A percentile compares a stretch with the other conserved stretches of the same genome.
These are phyloP conservation scores for Actinomortierella wolfii DNA, from an alignment of 371 early-diverging fungal genomes.

Conservation along the genomic window DNA sequence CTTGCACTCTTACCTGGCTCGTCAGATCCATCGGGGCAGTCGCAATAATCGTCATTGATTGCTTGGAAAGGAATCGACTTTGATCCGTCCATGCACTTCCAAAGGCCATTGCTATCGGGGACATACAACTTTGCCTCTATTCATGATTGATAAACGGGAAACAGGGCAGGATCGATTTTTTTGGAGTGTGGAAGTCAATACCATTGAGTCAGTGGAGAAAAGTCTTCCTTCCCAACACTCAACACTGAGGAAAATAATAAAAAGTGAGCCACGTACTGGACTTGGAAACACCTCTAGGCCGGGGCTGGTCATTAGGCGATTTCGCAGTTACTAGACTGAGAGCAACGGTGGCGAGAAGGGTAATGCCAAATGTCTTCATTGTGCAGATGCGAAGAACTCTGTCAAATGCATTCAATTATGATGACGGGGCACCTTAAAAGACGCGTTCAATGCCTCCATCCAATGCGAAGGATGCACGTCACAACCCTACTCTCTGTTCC, in stretches of 20 bases:
- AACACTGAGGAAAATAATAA: background rate
- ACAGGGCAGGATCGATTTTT: constrained; percentile 5
- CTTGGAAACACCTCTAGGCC: constrained; percentile 24
- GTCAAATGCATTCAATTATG: too few relatives aligned
- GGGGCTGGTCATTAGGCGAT: background rate
- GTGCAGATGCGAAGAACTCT: too few relatives aligned
- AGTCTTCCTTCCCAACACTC: background rate
- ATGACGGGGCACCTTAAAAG: too few relatives aligned
- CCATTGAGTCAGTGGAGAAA: background rate
- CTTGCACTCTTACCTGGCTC: constrained; percentile 92
- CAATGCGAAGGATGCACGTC: too few relatives aligned
- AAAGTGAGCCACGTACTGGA: constrained; percentile 20
- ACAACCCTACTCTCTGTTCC: too few relatives aligned
- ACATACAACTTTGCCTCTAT: constrained; percentile 50
- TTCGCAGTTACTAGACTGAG: constrained; percentile 14
- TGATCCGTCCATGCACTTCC: constrained; percentile 80
- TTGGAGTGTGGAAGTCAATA: background rate
- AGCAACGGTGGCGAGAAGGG: constrained; percentile 22
- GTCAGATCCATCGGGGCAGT: constrained; percentile 94
- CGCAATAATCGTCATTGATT: constrained; percentile 96
- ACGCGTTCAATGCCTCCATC: too few relatives aligned
- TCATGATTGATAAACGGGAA: background rate
- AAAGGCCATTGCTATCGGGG: constrained; percentile 51
- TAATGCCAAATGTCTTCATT: constrained; percentile 20
- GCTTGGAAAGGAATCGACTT: constrained; percentile 65